phyloP scores from a whole-genome alignment of 2,329 filamentous ascomycete genomes.

The Diaporthe eres region DNA sequence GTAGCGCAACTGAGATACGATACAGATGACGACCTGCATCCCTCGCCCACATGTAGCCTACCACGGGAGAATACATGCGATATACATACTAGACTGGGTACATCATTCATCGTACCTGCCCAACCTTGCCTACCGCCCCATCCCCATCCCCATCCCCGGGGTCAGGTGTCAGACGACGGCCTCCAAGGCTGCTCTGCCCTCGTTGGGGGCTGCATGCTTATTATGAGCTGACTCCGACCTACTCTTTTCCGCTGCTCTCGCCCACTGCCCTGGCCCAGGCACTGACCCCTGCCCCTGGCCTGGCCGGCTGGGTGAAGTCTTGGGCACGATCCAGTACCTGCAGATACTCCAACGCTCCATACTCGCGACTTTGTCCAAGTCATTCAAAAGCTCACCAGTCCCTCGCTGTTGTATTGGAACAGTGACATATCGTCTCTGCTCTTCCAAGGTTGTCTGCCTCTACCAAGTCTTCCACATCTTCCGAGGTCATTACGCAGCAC shows the following conservation, averaged over 20 bases:
- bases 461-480: background rate
- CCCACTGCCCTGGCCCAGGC: background rate
- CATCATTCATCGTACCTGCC: background rate
- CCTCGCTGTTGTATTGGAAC: background rate
- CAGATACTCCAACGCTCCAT: conserved; percentile 37
- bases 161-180: conserved; percentile 24
- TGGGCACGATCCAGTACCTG: conserved; percentile 40
- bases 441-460: background rate
- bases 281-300: background rate
- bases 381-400: background rate
- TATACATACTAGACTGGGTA: background rate
- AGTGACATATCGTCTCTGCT: background rate
- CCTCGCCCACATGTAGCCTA: background rate
- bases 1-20: conserved; percentile 3
- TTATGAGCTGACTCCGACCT: conserved; percentile 32
- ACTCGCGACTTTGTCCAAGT: conserved; percentile 10
- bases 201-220: conserved; percentile 26
- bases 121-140: background rate
- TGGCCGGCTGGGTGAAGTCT: conserved; percentile 16
- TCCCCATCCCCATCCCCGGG: background rate
- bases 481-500: background rate
- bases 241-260: background rate
- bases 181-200: background rate
- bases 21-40: conserved; percentile 27
- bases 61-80: background rate